phyloP scores from a whole-genome alignment of 2,329 filamentous ascomycete species.

The Juglanconis sp. region DNA sequence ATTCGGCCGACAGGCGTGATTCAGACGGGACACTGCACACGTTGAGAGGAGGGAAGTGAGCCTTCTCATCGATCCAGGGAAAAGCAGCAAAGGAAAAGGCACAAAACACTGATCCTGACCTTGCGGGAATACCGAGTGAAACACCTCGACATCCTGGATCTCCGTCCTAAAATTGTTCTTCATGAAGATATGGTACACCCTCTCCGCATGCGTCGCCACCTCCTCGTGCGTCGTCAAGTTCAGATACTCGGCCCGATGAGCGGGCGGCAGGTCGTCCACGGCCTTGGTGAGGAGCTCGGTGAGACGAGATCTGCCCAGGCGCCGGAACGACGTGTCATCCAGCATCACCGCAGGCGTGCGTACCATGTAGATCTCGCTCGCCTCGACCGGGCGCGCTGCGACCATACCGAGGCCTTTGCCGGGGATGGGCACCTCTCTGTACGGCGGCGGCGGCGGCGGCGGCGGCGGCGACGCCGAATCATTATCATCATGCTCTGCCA shows the following conservation, averaged over 20 bases:
- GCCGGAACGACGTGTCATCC: constrained; percentile 26
- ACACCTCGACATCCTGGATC: constrained; percentile 23
- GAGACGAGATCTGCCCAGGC: constrained; percentile 19
- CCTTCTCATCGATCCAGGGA: no score
- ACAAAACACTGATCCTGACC: constrained; percentile 21
- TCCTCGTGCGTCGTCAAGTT: constrained; percentile 26
- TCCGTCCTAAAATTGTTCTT: constrained; percentile 29
- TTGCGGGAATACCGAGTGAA: constrained; percentile 31
- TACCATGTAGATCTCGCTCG: constrained; percentile 28
- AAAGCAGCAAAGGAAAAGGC: background rate
- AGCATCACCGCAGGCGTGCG: constrained; percentile 30
- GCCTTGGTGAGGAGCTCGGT: constrained; percentile 25
- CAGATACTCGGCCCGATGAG: constrained; percentile 24
- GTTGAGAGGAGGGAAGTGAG: background rate
- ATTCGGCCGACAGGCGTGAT: constrained; percentile 41
- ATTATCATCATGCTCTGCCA: background rate
- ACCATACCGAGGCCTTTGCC: constrained; percentile 32
- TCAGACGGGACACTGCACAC: constrained; percentile 33
- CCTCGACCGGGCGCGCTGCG: constrained; percentile 25
- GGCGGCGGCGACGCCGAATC: background rate
- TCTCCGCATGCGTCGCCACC: constrained; percentile 19
- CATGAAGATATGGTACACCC: constrained; percentile 29
- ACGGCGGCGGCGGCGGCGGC: constrained; percentile 1
- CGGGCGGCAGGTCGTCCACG: constrained; percentile 23
- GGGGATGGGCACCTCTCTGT: constrained; percentile 24